These are phyloP conservation scores for Umbellularia californica DNA, from an alignment of 164 flowering plant genomes.

Conservation along the genomic window DNA sequence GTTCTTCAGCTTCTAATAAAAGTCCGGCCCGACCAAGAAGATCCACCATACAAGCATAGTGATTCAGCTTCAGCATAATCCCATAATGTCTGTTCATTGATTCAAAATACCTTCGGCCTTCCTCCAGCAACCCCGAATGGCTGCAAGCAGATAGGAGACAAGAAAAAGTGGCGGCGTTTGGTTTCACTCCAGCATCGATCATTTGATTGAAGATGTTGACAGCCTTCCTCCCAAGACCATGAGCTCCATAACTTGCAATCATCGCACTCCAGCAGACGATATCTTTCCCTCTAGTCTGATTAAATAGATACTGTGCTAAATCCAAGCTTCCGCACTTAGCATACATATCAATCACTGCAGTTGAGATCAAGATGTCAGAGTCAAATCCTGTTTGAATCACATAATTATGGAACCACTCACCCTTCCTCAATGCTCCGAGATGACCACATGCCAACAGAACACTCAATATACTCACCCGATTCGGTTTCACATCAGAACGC, in stretches of 20 bases:
- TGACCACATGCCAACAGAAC: constrained; percentile 18
- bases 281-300: constrained; percentile 13
- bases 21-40: constrained; percentile 18
- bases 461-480: constrained; percentile 16
- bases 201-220: constrained; percentile 9
- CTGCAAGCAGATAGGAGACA: constrained; percentile 19
- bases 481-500: constrained; percentile 10
- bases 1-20: constrained; percentile 17
- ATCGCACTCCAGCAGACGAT: constrained; percentile 16
- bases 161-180: constrained; percentile 15
- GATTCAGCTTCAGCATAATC: constrained; percentile 8
- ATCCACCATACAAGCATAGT: constrained; percentile 22
- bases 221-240: constrained; percentile 14
- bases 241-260: constrained; percentile 14
- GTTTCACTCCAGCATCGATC: constrained; percentile 14
- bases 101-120: constrained; percentile 13
- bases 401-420: constrained; percentile 14
- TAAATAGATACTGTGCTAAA: constrained; percentile 10
- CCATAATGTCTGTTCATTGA: constrained; percentile 13
- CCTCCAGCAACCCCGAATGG: constrained; percentile 17
- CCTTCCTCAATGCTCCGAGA: constrained; percentile 16
- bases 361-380: constrained; percentile 11
- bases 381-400: constrained; percentile 11
- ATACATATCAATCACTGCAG: constrained; percentile 18
- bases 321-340: constrained; percentile 18